Percentiles rank a stretch among this genome's conserved stretches.
Evolutionary conservation across 2,329 filamentous ascomycete species (phyloP).

Genomic region (Ceratocystis destructans): DNA sequence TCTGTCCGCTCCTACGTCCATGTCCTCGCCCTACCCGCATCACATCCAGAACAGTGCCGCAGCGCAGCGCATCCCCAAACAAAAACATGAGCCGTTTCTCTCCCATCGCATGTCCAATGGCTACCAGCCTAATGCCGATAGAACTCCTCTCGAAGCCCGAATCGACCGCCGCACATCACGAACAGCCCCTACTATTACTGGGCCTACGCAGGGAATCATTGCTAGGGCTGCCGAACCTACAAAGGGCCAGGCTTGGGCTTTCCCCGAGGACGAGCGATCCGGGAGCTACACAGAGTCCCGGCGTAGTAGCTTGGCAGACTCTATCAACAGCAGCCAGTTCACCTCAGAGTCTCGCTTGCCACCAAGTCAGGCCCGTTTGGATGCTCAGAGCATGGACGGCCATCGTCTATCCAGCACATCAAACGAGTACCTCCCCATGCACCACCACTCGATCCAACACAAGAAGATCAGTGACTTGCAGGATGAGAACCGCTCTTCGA

Average conservation of each 20-base stretch:
- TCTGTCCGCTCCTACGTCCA: slow-evolving; percentile 23
- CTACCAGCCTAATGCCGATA: slow-evolving; percentile 46
- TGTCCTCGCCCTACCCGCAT: slow-evolving; percentile 55
- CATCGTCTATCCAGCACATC: slow-evolving; percentile 36
- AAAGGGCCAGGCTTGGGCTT: slow-evolving; percentile 73
- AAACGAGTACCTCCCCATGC: slow-evolving; percentile 44
- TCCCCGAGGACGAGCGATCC: slow-evolving; percentile 54
- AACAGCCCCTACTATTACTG: slow-evolving; percentile 63
- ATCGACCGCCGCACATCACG: slow-evolving; percentile 38
- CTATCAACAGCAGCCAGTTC: slow-evolving; percentile 65
- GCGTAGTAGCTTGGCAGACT: slow-evolving; percentile 63
- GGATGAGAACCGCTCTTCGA: slow-evolving; percentile 37
- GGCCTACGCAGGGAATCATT: slow-evolving; percentile 50
- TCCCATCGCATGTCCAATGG: slow-evolving; percentile 50
- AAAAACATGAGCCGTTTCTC: slow-evolving; percentile 38
- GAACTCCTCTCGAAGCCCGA: slow-evolving; percentile 36
- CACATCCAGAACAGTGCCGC: slow-evolving; percentile 66
- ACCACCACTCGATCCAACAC: slow-evolving; percentile 66
- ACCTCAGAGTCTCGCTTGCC: slow-evolving; percentile 61
- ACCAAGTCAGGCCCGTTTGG: slow-evolving; percentile 55
- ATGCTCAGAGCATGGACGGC: slow-evolving; percentile 37
- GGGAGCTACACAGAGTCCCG: slow-evolving; percentile 40
- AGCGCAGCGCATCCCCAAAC: slow-evolving; percentile 50
- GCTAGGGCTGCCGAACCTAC: slow-evolving; percentile 61
- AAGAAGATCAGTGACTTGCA: slow-evolving; percentile 55